These are phyloP conservation scores for Trichoderma citrinoviride DNA, from an alignment of 2,329 filamentous ascomycete genomes.

Conservation along the genomic window DNA sequence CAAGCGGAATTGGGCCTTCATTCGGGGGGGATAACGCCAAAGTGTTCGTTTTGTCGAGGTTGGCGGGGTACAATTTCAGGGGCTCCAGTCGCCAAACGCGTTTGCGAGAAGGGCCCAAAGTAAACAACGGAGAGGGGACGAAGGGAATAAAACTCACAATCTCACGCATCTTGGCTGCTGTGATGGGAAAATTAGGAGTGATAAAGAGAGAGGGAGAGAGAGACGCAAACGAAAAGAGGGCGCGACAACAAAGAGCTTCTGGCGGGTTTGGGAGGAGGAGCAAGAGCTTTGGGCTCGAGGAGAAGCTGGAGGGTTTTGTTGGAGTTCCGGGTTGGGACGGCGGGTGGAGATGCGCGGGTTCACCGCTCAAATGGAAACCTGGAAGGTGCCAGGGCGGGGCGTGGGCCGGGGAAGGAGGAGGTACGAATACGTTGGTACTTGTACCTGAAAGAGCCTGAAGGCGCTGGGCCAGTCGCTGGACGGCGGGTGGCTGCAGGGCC, in stretches of 20 bases:
- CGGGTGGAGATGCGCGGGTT: constrained; percentile 23
- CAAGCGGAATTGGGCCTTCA: background rate
- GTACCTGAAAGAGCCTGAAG: background rate
- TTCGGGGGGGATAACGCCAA: background rate
- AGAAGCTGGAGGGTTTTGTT: constrained; percentile 20
- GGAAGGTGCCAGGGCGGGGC: constrained; percentile 8
- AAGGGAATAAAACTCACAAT: constrained; percentile 54
- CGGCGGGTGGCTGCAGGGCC: too few relatives aligned
- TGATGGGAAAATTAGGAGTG: constrained; percentile 25
- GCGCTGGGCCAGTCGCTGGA: background rate
- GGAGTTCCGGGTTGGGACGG: background rate
- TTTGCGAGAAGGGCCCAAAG: constrained; percentile 31
- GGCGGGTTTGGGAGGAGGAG: constrained; percentile 31
- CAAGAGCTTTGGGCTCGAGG: constrained; percentile 19
- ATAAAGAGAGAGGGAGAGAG: constrained; percentile 21
- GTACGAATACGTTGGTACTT: too few relatives aligned
- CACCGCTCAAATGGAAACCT: constrained; percentile 28
- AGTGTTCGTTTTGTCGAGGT: background rate
- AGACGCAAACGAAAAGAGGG: constrained; percentile 14
- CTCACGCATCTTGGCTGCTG: constrained; percentile 60
- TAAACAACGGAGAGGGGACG: constrained; percentile 2
- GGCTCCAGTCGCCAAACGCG: constrained; percentile 40
- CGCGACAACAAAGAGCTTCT: constrained; percentile 34
- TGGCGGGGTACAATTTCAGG: constrained; percentile 39
- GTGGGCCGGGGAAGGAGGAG: constrained; percentile 5